phyloP scores from a whole-genome alignment of 495 filamentous ascomycete species.

The Lasiosphaeria hispida region DNA sequence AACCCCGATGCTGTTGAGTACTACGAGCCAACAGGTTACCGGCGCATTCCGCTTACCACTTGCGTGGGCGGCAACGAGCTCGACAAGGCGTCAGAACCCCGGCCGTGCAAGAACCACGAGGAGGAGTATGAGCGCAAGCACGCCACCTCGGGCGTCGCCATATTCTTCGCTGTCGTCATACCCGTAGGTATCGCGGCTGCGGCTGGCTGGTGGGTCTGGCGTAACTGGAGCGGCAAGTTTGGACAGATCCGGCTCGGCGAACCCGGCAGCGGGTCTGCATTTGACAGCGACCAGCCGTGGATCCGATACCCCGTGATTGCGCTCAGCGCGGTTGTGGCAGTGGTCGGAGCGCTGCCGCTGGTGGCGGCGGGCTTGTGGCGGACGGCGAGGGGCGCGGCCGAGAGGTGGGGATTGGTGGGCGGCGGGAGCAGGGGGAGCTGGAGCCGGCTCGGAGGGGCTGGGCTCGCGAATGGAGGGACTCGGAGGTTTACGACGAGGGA shows the following conservation, averaged over 20 bases:
- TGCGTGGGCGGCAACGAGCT: conserved; percentile 71
- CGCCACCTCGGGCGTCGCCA: conserved; percentile 61
- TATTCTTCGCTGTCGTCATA: conserved; percentile 82
- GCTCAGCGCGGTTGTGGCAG: conserved; percentile 60
- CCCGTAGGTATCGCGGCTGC: conserved; percentile 66
- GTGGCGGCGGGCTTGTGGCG: conserved; percentile 67
- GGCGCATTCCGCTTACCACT: conserved; percentile 84
- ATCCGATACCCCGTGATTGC: conserved; percentile 72
- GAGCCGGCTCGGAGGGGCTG: conserved; percentile 46
- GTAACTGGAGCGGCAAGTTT: conserved; percentile 84
- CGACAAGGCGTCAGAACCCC: conserved; percentile 56
- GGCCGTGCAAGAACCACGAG: conserved; percentile 73
- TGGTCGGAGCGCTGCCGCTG: conserved; percentile 77
- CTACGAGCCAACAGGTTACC: conserved; percentile 80
- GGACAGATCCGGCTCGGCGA: conserved; percentile 85
- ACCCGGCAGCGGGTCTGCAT: conserved; percentile 35
- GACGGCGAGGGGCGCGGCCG: conserved; percentile 47
- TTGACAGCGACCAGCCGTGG: conserved; percentile 64
- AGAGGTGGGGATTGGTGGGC: conserved; percentile 38
- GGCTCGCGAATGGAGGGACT: conserved; percentile 26
- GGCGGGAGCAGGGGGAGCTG: conserved; percentile 37
- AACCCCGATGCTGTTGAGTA: conserved; percentile 69
- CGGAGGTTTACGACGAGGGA: conserved; percentile 77
- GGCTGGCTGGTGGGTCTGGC: conserved; percentile 82
- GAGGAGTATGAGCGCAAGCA: conserved; percentile 72